Base-by-base conservation (phyloP, 2,329 filamentous ascomycete species). In the Scortechinia acanthostroma region DNA sequence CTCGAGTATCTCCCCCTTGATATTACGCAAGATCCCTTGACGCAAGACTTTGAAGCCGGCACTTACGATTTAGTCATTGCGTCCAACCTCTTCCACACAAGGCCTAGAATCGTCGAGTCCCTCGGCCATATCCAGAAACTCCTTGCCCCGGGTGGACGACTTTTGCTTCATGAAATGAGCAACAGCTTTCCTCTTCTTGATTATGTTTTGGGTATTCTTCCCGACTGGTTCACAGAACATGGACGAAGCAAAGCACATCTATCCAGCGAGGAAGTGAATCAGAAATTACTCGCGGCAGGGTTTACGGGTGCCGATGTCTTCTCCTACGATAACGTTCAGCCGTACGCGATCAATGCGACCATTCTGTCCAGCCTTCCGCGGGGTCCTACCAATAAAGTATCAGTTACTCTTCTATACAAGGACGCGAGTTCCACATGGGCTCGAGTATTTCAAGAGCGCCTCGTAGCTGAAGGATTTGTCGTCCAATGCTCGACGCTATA, bases 251-350 rank as follows among this genome's bases (percentile, higher is more conserved):
- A 51, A 6, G 58, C 59, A 4, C 57, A 52, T 43, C 45, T 61
- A 2, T 21, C 22, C 13, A n/a, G 45, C 1, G 46, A 53, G 2
- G 42, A 53, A 21, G 63, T 60, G 61, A 43, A 57, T 4, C 22
- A 42, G 4, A 54, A 57, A 21, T 48, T 64, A 2, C 33, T 42
- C 14, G 37, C 22, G 5, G 52, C 54, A n/a, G 64, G 62, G 4
- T 67, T 66, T 45, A 47, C 48, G 1, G 56, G 59, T 2, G 35
- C 53, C 6, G 58, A 66, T 15, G 42, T 47, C 1, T 46, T 53
- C 2, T 45, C 50, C 1, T 47, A 50, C 28, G 58, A 63, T 35
- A 22, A 42, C 19, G 48, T 51, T 15, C 22, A 44, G 14, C 50
- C 52, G 3, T 47, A 43, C 30, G 50, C 57, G 17, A 35, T 52